A percentile compares a stretch with the other conserved stretches of the same genome.
Evolutionary conservation across 2,329 filamentous ascomycete species (phyloP).

Genomic region (Teratosphaeria zuluensis): DNA sequence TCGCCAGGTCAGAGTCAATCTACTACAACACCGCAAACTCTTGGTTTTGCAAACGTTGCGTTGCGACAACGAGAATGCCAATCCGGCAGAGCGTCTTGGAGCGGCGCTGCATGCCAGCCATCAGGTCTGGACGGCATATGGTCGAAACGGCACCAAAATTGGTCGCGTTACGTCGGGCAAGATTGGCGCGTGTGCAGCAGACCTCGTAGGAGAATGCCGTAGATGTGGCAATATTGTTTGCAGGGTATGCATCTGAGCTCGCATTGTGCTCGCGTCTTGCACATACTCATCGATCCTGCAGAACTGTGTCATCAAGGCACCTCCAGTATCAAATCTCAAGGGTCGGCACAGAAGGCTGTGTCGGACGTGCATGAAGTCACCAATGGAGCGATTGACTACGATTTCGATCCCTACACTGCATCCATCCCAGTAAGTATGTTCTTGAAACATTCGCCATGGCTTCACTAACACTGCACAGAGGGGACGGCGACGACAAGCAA

Average conservation of each 20-base stretch:
- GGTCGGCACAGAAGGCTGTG: slow-evolving; percentile 77
- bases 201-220: slow-evolving; percentile 76
- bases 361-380: slow-evolving; percentile 60
- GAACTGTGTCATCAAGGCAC: slow-evolving; percentile 86
- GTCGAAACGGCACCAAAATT: slow-evolving; percentile 20
- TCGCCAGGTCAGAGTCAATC: slow-evolving; percentile 64
- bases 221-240: slow-evolving; percentile 70
- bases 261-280: neutral
- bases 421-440: neutral
- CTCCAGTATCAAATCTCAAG: slow-evolving; percentile 55
- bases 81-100: slow-evolving; percentile 46
- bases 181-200: slow-evolving; percentile 69
- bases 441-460: neutral
- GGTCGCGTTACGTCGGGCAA: slow-evolving; percentile 51
- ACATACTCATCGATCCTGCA: slow-evolving; percentile 27
- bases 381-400: slow-evolving; percentile 46
- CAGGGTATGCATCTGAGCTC: slow-evolving; percentile 46
- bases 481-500: neutral
- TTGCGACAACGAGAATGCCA: slow-evolving; percentile 59
- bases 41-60: slow-evolving; percentile 67
- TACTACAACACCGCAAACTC: slow-evolving; percentile 67
- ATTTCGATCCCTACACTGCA: slow-evolving; percentile 6
- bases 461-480: neutral
- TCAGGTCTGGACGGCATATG: slow-evolving; percentile 15
- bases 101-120: slow-evolving; percentile 24